Evolutionary conservation across 2,329 filamentous ascomycete species (phyloP).

Genomic region (Hawksworthiomyces lignivorus): DNA sequence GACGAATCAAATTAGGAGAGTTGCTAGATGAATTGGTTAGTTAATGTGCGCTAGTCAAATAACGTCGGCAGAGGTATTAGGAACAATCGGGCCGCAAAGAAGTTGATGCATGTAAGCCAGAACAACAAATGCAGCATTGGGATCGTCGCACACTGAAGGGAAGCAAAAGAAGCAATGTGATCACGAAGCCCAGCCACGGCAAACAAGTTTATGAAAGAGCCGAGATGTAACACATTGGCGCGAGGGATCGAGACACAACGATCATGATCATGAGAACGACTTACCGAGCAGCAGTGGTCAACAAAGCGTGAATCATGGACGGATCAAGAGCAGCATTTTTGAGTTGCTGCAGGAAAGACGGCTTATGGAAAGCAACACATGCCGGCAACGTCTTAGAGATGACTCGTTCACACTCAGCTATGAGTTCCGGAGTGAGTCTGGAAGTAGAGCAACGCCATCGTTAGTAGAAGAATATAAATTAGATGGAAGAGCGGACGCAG

Average conservation of each 20-base stretch:
- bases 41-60: too few species aligned
- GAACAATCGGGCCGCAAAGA: too few species aligned
- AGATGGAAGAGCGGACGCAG: too few species aligned
- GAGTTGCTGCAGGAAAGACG: slow-evolving; percentile 52
- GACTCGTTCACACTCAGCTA: slow-evolving; percentile 53
- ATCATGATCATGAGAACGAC: slow-evolving; percentile 20
- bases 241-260: too few species aligned
- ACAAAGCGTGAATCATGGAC: slow-evolving; percentile 49
- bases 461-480: too few species aligned
- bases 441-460: too few species aligned
- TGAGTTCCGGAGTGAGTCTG: slow-evolving; percentile 48
- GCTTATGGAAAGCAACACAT: slow-evolving; percentile 56
- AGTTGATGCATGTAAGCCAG: too few species aligned
- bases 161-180: neutral
- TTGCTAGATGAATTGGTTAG: slow-evolving; percentile 33
- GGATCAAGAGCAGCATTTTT: slow-evolving; percentile 49
- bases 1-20: slow-evolving; percentile 48
- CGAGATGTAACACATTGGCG: too few species aligned
- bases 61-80: too few species aligned
- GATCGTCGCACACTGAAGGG: neutral
- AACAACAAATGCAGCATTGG: too few species aligned
- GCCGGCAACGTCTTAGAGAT: slow-evolving; percentile 54
- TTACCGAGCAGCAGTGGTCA: slow-evolving; percentile 52
- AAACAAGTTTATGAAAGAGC: too few species aligned
- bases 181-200: too few species aligned